These are phyloP conservation scores for Aspergillus neoniger DNA, from an alignment of 2,329 filamentous ascomycete genomes.

Conservation along the genomic window DNA sequence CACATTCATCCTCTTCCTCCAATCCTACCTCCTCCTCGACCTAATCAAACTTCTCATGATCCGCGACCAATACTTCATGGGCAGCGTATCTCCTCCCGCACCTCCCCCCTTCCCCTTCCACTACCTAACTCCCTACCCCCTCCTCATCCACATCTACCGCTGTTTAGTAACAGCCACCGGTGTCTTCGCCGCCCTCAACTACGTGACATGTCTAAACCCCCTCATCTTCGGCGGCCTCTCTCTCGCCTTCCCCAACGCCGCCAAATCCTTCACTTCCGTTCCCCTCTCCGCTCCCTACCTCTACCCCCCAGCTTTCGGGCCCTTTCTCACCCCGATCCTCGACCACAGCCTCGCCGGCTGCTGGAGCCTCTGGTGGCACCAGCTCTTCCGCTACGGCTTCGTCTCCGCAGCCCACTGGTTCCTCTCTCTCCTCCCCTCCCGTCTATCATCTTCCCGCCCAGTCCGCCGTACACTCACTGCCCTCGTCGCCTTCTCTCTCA, in stretches of 20 bases:
- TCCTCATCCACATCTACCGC: slow-evolving; percentile 58
- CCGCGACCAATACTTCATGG: slow-evolving; percentile 76
- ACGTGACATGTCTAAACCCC: slow-evolving; percentile 62
- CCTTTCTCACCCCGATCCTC: slow-evolving; percentile 40
- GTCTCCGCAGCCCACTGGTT: slow-evolving; percentile 42
- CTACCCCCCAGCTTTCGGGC: slow-evolving; percentile 61
- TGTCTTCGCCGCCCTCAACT: slow-evolving; percentile 62
- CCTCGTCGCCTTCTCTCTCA: slow-evolving; percentile 37
- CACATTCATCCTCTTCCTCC: slow-evolving; percentile 51
- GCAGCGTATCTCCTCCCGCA: slow-evolving; percentile 52
- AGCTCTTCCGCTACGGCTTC: slow-evolving; percentile 72
- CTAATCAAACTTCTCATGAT: slow-evolving; percentile 67
- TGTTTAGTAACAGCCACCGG: slow-evolving; percentile 57
- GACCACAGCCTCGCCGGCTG: slow-evolving; percentile 74
- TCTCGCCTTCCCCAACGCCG: slow-evolving; percentile 51
- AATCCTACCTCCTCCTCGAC: slow-evolving; percentile 70
- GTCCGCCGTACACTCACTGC: slow-evolving; percentile 28
- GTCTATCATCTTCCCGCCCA: slow-evolving; percentile 16
- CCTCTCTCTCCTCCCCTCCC: slow-evolving; percentile 31
- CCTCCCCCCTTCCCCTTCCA: slow-evolving; percentile 49
- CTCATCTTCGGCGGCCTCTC: slow-evolving; percentile 59
- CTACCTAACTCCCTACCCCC: slow-evolving; percentile 36
- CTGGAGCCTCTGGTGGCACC: slow-evolving; percentile 91
- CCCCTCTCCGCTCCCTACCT: slow-evolving; percentile 62
- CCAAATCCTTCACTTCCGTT: slow-evolving; percentile 62